These are phyloP conservation scores for Ascocoryne sarcoides DNA, from an alignment of 2,329 filamentous ascomycete genomes.

Conservation along the genomic window DNA sequence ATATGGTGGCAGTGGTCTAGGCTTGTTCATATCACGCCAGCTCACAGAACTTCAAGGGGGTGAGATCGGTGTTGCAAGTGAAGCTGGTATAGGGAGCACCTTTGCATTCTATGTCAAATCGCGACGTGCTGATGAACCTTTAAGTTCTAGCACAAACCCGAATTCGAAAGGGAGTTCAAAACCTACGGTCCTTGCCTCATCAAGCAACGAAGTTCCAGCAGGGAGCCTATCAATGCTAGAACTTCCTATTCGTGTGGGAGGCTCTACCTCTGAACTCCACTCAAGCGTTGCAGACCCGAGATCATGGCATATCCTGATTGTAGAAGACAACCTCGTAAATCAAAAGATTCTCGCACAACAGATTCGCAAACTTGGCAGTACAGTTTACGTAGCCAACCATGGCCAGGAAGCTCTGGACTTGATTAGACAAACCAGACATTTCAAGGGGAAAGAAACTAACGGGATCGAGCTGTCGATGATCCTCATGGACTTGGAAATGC, in stretches of 20 bases:
- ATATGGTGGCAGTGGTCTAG: constrained; percentile 70
- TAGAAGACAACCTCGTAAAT: constrained; percentile 77
- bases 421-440: constrained; percentile 46
- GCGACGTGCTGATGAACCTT: constrained; percentile 25
- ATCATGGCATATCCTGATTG: constrained; percentile 65
- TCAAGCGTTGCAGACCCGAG: constrained; percentile 30
- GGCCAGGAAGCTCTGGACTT: constrained; percentile 69
- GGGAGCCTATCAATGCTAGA: not conserved
- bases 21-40: constrained; percentile 69
- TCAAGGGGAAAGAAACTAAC: constrained; percentile 86
- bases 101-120: constrained; percentile 60
- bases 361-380: constrained; percentile 48
- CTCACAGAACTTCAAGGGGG: constrained; percentile 71
- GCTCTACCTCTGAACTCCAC: not conserved
- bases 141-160: constrained; percentile 36
- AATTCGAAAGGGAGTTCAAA: not conserved
- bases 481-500: constrained; percentile 76
- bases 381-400: constrained; percentile 53
- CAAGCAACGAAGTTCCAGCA: not conserved
- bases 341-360: constrained; percentile 64
- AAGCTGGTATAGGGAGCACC: constrained; percentile 58
- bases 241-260: not conserved
- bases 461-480: constrained; percentile 56
- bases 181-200: not conserved
- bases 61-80: constrained; percentile 61